phyloP scores from a whole-genome alignment of 768 basidiomycete genomes.

The Suillus subalutaceus region DNA sequence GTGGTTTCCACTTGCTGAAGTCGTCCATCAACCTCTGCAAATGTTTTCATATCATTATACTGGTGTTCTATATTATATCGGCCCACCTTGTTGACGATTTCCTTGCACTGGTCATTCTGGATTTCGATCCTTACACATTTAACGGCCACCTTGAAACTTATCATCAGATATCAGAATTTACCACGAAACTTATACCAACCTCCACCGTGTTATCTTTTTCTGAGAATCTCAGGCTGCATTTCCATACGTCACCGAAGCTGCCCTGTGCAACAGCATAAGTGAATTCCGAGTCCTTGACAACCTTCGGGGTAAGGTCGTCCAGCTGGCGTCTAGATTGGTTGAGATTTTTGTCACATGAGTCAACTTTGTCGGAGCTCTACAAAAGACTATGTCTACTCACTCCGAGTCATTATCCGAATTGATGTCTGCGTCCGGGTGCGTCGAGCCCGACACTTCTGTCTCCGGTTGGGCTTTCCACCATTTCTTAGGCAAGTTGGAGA shows the following conservation, averaged over 20 bases:
- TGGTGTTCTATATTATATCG: background rate
- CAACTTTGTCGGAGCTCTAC: background rate
- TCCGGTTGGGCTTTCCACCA: background rate
- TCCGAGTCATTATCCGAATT: background rate
- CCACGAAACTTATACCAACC: conserved; percentile 15
- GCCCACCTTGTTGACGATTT: conserved; percentile 19
- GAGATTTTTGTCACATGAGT: background rate
- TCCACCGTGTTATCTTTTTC: conserved; percentile 18
- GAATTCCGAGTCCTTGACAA: conserved; percentile 13
- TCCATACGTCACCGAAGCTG: conserved; percentile 29
- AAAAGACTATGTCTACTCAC: background rate
- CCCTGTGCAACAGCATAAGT: conserved; percentile 27
- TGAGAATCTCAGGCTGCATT: conserved; percentile 20
- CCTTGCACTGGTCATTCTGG: conserved; percentile 7
- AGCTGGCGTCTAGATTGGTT: background rate
- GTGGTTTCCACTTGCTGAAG: conserved; percentile 11
- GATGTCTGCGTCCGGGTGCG: background rate
- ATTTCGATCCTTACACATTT: conserved; percentile 29
- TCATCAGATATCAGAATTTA: background rate
- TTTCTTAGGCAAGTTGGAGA: background rate
- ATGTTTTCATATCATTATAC: background rate
- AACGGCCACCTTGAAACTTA: conserved; percentile 26
- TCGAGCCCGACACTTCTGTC: background rate
- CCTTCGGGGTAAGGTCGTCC: conserved; percentile 18
- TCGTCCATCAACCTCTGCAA: background rate